Evolutionary conservation across 192 early-diverging fungal species (phyloP), one percentile per base, ranked within the genome.

Genomic region (Diversispora epigaea): DNA sequence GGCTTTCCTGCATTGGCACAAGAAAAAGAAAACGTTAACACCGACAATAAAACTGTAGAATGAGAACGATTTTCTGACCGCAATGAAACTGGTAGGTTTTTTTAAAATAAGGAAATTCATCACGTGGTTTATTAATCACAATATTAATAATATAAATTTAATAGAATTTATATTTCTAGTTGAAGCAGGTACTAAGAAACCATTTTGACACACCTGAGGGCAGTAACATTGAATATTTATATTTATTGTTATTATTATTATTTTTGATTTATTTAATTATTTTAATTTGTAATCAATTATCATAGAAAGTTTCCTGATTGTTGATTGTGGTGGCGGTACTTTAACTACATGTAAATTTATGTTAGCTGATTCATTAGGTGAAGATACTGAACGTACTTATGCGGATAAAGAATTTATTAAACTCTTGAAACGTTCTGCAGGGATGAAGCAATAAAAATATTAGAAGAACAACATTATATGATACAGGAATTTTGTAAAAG

Each of bases 241-340:
- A 8, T 50, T 50, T 50, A n/a, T n/a, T n/a, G n/a, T n/a, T n/a
- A n/a, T 54, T 14, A 17, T 54, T 54, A 54, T 15, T 54, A 4
- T 14, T 11, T 0, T 17, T n/a, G n/a, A 54, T 54, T 17, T 54
- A n/a, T 54, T 14, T 14, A 5, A 4, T 54, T 11, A 4, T 54
- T 17, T 54, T 32, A n/a, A n/a, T n/a, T n/a, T n/a, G n/a, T n/a
- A n/a, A 32, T 8, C 10, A 44, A 14, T 40, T 64, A 17, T 80
- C 45, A 80, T 79, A 61, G 78, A 81, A 19, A 79, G 82, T 17
- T 87, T 87, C 68, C 84, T 87, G 86, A 84, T 87, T 43, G 84
- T 83, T 58, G 86, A 87, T 82, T 84, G 84, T 57, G 86, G 86
- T 65, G 86, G 86, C 75, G 84, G 86, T 73, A 87, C 86, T 11